Evolutionary conservation across 2,329 filamentous ascomycete species (phyloP), one percentile per base, ranked within the genome.

Genomic region (Aspergillus brasiliensis): DNA sequence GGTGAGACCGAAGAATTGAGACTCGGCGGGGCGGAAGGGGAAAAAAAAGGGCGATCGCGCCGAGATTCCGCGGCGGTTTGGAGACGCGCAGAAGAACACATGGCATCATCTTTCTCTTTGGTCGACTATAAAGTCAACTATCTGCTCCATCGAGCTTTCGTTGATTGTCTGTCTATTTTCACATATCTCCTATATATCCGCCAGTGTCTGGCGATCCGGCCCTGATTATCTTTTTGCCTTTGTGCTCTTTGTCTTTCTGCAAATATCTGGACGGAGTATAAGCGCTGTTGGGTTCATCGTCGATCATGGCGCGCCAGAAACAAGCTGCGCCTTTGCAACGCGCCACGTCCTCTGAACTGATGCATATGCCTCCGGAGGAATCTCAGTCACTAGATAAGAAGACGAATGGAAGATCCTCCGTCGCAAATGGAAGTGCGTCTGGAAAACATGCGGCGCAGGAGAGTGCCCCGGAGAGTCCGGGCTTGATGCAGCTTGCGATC

Each of bases 401-500:
- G 23, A 42, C 60, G 34, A 79, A 79, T 69, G 75, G 73, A 55
- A 59, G 62, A 31, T 38, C 48, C 27, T 40, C 51, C 17, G 42
- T 58, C 19, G 44, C 64, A 19, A 70, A 70, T 54, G 67, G 68
- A 28, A 65, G 25, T 34, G 62, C 59, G 6, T 62, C 67, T 34
- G 56, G 66, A 59, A 63, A 66, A 37, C 63, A 55, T 28, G 59
- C 68, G 38, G 58, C 65, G 51, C 65, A 68, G 19, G 70, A 71
- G 38, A 63, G 71, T 17, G 67, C 77, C 31, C 71, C 60, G 46
- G 71, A 75, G 31, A 67, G 62, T 57, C 83, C 88, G 8, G 90
- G 91, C 4, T 74, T 91, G 28, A 72, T 90, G 70, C 90, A 96
- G 76, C 85, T 97, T 58, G 78, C 93, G 51, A 86, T 96, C 62